Base-by-base conservation (phyloP, 768 basidiomycete species). In the Collybia sordida region DNA sequence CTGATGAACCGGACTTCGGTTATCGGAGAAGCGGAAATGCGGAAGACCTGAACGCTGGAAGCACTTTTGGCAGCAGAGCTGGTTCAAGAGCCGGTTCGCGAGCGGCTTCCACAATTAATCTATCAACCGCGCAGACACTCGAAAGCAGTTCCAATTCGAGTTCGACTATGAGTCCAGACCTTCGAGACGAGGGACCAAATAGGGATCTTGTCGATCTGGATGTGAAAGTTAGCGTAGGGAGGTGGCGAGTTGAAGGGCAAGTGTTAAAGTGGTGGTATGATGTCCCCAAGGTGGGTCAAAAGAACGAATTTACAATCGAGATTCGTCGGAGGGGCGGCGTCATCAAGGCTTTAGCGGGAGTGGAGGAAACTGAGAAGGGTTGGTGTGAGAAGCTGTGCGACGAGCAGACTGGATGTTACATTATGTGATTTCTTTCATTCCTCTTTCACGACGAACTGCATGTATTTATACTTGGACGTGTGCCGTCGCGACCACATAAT, bases 241-340 rank as follows among this genome's bases (percentile, higher is more conserved):
- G 61, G 44, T 79, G 72, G 70, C 59, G 56, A 35, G 64, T 80
- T 14, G 66, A 73, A 28, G 79, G 80, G 4, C 80, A 82, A 65
- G 68, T 63, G 47, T 49, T 82, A 43, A 65, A 69, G 59, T 82
- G 80, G 80, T 79, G 77, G 78, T 81, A 82, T 57, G 72, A 72
- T 47, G 73, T 73, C 8, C 77, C 75, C 3, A 52, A 41, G 37
- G 55, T 57, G 40, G 69, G 66, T 8, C 63, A 67, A 41, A 55
- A 31, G 7, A 63, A 59, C 49, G 69, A 73, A 62, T 70, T 72
- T 51, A 65, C 65, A 38, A 64, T 69, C n/a, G 69, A 72, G 56
- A 63, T 73, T 27, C 61, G 58, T 46, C 56, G 72, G 37, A 42
- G 55, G 17, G 62, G 57, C 0, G 71, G 72, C 0, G 63, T 58